Conservation (phyloP, 805 yeast species). For the Candida argentea region DNA sequence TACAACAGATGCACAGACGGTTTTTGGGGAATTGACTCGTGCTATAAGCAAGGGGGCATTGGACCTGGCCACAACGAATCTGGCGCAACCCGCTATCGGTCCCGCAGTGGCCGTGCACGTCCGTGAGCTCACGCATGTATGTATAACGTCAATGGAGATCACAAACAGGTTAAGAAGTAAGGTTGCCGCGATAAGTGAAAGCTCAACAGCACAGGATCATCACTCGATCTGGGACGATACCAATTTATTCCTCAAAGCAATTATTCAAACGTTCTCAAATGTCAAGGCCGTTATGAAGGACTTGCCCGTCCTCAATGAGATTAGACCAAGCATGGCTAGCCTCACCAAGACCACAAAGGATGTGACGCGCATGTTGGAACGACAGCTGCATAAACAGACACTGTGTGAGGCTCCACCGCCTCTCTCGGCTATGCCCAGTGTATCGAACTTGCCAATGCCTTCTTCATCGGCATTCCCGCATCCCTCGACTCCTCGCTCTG, state of each 20-base stretch:
- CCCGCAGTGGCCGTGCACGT: constrained; percentile 51
- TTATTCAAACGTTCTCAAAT: constrained; percentile 72
- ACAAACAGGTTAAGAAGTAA: constrained; percentile 55
- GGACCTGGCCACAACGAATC: constrained; percentile 24
- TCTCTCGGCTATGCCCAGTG: constrained; percentile 20
- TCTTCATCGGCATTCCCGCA: constrained; percentile 8
- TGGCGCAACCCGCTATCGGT: constrained; percentile 12
- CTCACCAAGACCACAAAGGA: constrained; percentile 87
- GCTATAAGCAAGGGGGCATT: constrained; percentile 59
- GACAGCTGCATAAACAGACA: constrained; percentile 23
- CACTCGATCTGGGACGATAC: constrained; percentile 77
- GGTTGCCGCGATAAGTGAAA: constrained; percentile 40
- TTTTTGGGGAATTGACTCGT: constrained; percentile 60
- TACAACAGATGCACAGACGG: constrained; percentile 62
- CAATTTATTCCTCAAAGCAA: constrained; percentile 70
- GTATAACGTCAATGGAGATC: constrained; percentile 74
- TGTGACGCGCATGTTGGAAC: constrained; percentile 75
- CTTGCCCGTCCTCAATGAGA: constrained; percentile 69
- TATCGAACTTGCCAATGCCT: constrained; percentile 17
- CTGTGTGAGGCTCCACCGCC: constrained; percentile 19
- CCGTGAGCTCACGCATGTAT: constrained; percentile 66
- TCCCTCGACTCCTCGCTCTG: constrained; percentile 11
- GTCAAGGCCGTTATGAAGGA: constrained; percentile 78
- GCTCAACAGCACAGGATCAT: constrained; percentile 41
- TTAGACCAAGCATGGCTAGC: constrained; percentile 67